phyloP scores from a whole-genome alignment of 257 asterid genomes.

The Galeopsis tetrahit region DNA sequence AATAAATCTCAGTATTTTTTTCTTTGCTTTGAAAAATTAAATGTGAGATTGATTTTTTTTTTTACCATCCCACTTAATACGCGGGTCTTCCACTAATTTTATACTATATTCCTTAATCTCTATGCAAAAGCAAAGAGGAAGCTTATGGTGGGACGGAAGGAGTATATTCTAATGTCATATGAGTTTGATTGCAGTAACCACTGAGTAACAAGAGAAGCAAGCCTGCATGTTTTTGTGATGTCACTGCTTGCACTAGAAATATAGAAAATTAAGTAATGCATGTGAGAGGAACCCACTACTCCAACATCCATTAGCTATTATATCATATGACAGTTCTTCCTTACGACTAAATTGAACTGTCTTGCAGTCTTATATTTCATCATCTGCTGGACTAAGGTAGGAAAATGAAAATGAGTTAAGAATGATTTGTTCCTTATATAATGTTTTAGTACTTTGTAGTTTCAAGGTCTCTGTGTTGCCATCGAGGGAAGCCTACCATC shows the following conservation, averaged over 20 bases:
- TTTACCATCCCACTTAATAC: too few relatives aligned
- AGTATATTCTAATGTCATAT: not conserved
- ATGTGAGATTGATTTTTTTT: too few relatives aligned
- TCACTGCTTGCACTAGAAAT: slow-evolving; percentile 9
- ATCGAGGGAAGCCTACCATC: slow-evolving; percentile 5
- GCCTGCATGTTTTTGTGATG: slow-evolving; percentile 13
- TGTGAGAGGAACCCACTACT: slow-evolving; percentile 1
- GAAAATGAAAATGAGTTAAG: not conserved
- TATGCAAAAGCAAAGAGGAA: too few relatives aligned
- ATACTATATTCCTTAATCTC: too few relatives aligned
- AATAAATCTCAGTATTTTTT: too few relatives aligned
- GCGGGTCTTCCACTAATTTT: too few relatives aligned
- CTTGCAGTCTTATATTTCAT: slow-evolving; percentile 9
- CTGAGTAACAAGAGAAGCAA: slow-evolving; percentile 15
- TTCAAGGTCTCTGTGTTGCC: slow-evolving; percentile 16
- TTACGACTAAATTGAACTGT: not conserved
- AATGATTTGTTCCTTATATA: slow-evolving; percentile 21
- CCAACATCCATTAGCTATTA: slow-evolving; percentile 10
- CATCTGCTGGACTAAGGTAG: not conserved
- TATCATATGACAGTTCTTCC: slow-evolving; percentile 17
- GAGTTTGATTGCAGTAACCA: slow-evolving; percentile 27
- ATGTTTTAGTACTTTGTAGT: slow-evolving; percentile 8
- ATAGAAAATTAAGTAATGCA: not conserved
- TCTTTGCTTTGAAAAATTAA: too few relatives aligned
- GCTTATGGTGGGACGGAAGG: too few relatives aligned